Evolutionary conservation across 2,329 filamentous ascomycete species (phyloP).

Genomic region (Colletotrichum salicis): DNA sequence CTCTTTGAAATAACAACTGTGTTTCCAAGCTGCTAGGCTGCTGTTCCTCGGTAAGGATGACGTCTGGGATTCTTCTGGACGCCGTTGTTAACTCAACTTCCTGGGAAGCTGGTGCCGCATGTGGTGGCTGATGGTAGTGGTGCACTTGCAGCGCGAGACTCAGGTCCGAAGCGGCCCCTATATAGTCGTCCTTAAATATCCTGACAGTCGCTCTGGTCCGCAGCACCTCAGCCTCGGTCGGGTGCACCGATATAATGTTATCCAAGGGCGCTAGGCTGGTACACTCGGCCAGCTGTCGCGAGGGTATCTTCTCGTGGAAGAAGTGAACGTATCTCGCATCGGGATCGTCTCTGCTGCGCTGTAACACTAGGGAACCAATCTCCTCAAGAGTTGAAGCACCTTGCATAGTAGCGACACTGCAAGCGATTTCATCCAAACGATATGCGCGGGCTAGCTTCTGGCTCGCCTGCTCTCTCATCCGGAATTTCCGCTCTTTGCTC

Average conservation of each 20-base stretch:
- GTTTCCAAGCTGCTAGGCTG: constrained; percentile 80
- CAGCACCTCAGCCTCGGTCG: constrained; percentile 73
- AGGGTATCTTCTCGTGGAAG: constrained; percentile 90
- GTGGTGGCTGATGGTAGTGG: constrained; percentile 64
- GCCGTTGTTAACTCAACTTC: constrained; percentile 54
- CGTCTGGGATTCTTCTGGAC: constrained; percentile 45
- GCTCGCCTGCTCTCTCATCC: constrained; percentile 83
- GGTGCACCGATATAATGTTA: constrained; percentile 72
- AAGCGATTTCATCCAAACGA: constrained; percentile 83
- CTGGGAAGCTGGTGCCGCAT: constrained; percentile 56
- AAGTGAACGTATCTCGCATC: constrained; percentile 92
- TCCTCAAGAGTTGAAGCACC: constrained; percentile 80
- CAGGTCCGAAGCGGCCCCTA: constrained; percentile 76
- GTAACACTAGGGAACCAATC: constrained; percentile 77
- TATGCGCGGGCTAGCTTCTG: constrained; percentile 83
- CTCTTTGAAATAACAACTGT: constrained; percentile 82
- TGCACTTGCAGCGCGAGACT: constrained; percentile 71
- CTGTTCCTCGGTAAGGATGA: constrained; percentile 51
- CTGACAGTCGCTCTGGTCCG: constrained; percentile 80
- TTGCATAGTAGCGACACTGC: constrained; percentile 86
- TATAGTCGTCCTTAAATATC: constrained; percentile 79
- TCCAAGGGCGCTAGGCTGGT: constrained; percentile 75
- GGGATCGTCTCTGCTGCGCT: constrained; percentile 72
- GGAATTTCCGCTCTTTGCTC: constrained; percentile 79
- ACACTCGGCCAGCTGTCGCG: constrained; percentile 75